Percentiles rank a stretch among this genome's conserved stretches.
phyloP scores from a whole-genome alignment of 176 grass and related monocot species.

The barley (Hordeum vulgare) region DNA sequence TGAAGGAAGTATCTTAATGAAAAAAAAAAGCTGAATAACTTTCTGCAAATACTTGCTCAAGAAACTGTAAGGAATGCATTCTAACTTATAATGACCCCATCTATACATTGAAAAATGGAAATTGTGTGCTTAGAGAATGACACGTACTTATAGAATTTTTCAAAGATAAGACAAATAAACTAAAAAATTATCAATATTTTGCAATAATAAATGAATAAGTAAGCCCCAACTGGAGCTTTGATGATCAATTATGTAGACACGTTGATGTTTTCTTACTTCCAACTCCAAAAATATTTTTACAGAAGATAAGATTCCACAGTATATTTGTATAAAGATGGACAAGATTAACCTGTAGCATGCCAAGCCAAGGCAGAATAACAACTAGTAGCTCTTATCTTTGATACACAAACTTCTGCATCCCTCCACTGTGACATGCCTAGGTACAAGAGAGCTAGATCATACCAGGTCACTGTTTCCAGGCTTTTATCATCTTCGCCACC shows the following conservation, averaged over 20 bases:
- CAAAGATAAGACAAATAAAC: neutral
- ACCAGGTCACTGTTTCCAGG: slow-evolving; percentile 80
- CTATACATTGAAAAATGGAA: neutral
- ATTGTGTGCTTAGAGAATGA: neutral
- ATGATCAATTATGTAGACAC: neutral
- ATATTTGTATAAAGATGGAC: slow-evolving; percentile 1
- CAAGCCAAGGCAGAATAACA: slow-evolving; percentile 61
- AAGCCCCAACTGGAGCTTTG: neutral
- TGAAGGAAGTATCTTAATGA: neutral
- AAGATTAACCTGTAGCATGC: slow-evolving; percentile 75
- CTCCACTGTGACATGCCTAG: slow-evolving; percentile 75
- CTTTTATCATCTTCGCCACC: slow-evolving; percentile 56
- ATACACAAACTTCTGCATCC: slow-evolving; percentile 81
- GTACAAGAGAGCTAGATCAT: slow-evolving; percentile 91
- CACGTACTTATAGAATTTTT: neutral
- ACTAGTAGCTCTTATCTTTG: slow-evolving; percentile 41
- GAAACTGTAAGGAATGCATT: neutral
- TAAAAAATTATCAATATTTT: neutral
- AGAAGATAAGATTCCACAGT: neutral
- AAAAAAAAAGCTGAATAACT: neutral
- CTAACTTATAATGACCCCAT: neutral
- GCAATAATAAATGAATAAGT: neutral
- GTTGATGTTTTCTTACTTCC: neutral
- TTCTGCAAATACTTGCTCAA: slow-evolving; percentile 1
- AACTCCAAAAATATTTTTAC: neutral